Evolutionary conservation across 2,329 filamentous ascomycete species (phyloP).

Genomic region (Aschersonia sp.): DNA sequence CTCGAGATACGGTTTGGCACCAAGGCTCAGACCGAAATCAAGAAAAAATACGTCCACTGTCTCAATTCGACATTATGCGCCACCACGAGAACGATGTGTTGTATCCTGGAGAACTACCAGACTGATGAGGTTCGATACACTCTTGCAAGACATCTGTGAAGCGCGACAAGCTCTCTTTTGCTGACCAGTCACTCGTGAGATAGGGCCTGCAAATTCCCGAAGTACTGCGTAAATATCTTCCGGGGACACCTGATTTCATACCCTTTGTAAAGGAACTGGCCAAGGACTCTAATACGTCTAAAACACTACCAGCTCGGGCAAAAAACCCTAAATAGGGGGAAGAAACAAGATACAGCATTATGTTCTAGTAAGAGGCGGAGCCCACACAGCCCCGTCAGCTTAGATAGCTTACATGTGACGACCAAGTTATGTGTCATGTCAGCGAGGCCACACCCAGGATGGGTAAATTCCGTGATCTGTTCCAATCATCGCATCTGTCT

Average conservation of each 20-base stretch:
- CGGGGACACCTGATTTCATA: slow-evolving; percentile 77
- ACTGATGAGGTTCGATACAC: slow-evolving; percentile 49
- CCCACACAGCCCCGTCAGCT: no score
- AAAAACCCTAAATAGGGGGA: slow-evolving; percentile 15
- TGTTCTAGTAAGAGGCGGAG: no score
- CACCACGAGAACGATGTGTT: slow-evolving; percentile 85
- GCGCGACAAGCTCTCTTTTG: not conserved
- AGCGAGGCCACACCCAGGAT: no score
- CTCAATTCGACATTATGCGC: slow-evolving; percentile 83
- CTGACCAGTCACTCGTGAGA: not conserved
- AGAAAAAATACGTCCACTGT: slow-evolving; percentile 88
- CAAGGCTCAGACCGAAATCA: slow-evolving; percentile 71
- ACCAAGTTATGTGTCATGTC: no score
- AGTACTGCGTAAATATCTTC: slow-evolving; percentile 76
- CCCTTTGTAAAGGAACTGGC: slow-evolving; percentile 76
- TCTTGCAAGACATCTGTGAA: no score
- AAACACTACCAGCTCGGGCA: slow-evolving; percentile 13
- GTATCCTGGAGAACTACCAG: slow-evolving; percentile 93
- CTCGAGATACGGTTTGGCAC: slow-evolving; percentile 83
- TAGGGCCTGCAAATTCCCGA: slow-evolving; percentile 69
- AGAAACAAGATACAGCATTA: not conserved
- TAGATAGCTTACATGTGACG: no score
- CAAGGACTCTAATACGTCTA: slow-evolving; percentile 39
- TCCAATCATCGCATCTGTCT: no score
- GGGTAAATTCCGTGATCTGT: no score